Conservation (phyloP, 768 basidiomycete genomes). For the Clitopilus passeckerianus region DNA sequence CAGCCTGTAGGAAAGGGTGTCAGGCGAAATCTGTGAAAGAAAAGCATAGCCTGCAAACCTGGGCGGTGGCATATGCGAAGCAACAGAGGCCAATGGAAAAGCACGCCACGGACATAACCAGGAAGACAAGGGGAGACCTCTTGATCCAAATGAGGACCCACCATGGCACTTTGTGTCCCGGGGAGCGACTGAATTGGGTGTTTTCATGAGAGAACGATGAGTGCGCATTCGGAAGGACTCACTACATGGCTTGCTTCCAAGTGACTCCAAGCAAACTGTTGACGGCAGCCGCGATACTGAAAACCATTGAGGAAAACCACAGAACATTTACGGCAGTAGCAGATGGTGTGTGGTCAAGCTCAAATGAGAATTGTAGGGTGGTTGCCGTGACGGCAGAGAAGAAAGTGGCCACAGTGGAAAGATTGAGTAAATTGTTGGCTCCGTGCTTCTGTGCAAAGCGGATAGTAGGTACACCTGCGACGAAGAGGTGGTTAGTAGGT, state of each 20-base stretch:
- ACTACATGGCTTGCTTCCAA: slow-evolving; percentile 86
- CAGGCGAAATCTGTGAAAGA: neutral
- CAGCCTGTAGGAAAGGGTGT: slow-evolving; percentile 31
- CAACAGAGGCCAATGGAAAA: slow-evolving; percentile 76
- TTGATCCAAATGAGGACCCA: slow-evolving; percentile 89
- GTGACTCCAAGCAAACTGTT: slow-evolving; percentile 74
- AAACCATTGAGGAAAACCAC: slow-evolving; percentile 73
- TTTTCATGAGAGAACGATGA: slow-evolving; percentile 2
- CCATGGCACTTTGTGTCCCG: slow-evolving; percentile 73
- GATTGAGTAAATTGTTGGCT: slow-evolving; percentile 62
- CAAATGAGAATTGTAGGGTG: slow-evolving; percentile 64
- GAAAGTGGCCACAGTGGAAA: slow-evolving; percentile 76
- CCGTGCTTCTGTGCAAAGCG: slow-evolving; percentile 73
- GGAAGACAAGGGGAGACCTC: slow-evolving; percentile 75
- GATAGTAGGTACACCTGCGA: slow-evolving; percentile 66
- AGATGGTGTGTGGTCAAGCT: slow-evolving; percentile 25
- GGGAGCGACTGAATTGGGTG: slow-evolving; percentile 51
- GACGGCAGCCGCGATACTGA: slow-evolving; percentile 73
- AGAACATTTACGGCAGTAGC: slow-evolving; percentile 61
- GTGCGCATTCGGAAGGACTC: slow-evolving; percentile 22
- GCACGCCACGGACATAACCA: slow-evolving; percentile 79
- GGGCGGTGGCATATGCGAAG: slow-evolving; percentile 70
- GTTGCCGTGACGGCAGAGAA: slow-evolving; percentile 74
- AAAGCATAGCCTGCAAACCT: slow-evolving; percentile 34
- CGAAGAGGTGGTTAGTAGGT: neutral